These are phyloP conservation scores for Pugionium dolabratum DNA, from an alignment of 345 rosid species.

Conservation along the genomic window DNA sequence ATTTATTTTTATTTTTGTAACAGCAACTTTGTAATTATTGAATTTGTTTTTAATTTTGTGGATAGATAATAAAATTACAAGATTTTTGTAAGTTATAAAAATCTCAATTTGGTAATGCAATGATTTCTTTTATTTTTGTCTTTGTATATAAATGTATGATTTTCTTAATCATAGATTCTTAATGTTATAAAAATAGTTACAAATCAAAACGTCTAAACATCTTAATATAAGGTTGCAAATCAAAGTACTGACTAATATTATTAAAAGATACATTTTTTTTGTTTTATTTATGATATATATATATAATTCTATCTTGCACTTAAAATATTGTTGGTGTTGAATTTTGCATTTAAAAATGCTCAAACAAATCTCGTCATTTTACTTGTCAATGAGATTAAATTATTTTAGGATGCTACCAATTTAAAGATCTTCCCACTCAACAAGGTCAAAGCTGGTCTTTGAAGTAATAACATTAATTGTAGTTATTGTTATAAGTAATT, in stretches of 20 bases:
- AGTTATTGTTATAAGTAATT: no score
- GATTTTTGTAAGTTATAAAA: neutral
- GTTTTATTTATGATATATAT: neutral
- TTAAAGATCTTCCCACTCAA: no score
- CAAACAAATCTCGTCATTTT: no score
- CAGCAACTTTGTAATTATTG: conserved; percentile 2
- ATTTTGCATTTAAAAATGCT: no score
- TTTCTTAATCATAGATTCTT: neutral
- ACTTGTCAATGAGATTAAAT: no score
- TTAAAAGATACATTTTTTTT: neutral
- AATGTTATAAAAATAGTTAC: neutral
- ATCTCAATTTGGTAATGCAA: conserved; percentile 2
- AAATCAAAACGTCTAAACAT: conserved; percentile 15
- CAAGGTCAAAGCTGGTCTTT: no score
- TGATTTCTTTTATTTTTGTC: neutral
- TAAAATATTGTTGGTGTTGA: no score
- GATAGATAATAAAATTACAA: conserved; percentile 7
- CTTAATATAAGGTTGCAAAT: neutral
- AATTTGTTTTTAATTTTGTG: conserved; percentile 4
- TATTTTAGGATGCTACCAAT: no score
- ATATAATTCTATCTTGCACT: no score
- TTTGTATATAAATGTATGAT: conserved; percentile 8
- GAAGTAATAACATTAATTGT: no score
- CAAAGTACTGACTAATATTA: neutral
- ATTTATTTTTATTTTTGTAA: neutral